phyloP scores from a whole-genome alignment of 2,329 filamentous ascomycete genomes.

The Diaporthe sp. region DNA sequence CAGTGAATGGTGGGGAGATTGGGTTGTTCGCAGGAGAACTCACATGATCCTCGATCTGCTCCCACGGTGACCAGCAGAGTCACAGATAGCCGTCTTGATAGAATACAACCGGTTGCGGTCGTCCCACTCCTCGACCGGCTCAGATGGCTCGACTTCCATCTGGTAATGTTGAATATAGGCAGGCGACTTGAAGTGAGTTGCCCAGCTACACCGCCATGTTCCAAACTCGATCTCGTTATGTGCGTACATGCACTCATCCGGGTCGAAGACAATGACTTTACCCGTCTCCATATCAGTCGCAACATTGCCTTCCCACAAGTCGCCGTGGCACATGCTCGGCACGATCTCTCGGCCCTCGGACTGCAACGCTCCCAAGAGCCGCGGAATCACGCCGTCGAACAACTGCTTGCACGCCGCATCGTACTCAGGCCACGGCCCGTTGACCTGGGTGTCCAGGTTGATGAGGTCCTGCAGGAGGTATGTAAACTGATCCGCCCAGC shows the following conservation, averaged over 20 bases:
- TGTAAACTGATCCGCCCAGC: constrained; percentile 13
- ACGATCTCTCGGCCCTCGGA: constrained; percentile 8
- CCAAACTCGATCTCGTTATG: constrained; percentile 34
- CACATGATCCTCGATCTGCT: constrained; percentile 25
- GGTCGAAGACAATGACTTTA: constrained; percentile 16
- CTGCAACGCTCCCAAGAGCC: constrained; percentile 12
- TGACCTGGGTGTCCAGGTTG: constrained; percentile 22
- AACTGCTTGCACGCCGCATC: constrained; percentile 18
- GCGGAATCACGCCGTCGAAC: constrained; percentile 14
- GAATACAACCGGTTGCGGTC: constrained; percentile 25
- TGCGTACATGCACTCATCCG: constrained; percentile 32
- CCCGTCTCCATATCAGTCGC: constrained; percentile 28
- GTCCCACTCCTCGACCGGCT: constrained; percentile 28
- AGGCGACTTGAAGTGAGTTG: constrained; percentile 34
- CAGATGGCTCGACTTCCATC: constrained; percentile 18
- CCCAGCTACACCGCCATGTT: constrained; percentile 35
- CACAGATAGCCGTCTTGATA: constrained; percentile 20
- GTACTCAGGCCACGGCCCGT: constrained; percentile 18
- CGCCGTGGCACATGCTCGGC: background rate
- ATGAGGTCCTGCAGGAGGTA: constrained; percentile 12
- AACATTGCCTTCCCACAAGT: constrained; percentile 33
- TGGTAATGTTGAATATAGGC: constrained; percentile 1
- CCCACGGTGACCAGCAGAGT: constrained; percentile 12
- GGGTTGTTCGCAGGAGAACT: background rate
- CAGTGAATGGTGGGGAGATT: background rate